Base-by-base conservation (phyloP, 1,284 basidiomycete species). In the Pisolithus thermaeus region DNA sequence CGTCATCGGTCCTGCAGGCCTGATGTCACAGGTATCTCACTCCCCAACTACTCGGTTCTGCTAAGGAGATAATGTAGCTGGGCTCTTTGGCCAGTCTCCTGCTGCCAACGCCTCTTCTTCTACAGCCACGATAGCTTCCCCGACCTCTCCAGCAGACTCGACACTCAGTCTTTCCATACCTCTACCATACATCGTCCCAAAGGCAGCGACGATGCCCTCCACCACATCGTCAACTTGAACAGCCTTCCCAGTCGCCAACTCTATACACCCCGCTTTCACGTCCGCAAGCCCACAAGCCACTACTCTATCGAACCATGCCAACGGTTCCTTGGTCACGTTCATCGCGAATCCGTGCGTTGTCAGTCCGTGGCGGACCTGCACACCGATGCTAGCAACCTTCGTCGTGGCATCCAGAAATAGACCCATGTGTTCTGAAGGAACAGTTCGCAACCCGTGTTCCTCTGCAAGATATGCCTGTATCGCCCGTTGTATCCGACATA, bases 341-440 rank as follows among this genome's bases (percentile, higher is more conserved):
- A 98, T 74, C 2, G 95, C 84, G 68, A 99, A 97, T 0, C 97
- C 97, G 66, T 99, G 97, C 20, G 86, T 90, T 32, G 94, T 94
- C 53, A 99, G 79, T 35, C 96, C 80, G 64, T 98, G 93, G 46
- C 93, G 84, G 38, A 99, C 87, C 70, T 98, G 95, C 48, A 99
- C 92, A 46, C 97, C 97, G 53, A 99, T 96, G 54, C 92, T 96
- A 7, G 85, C 92, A 59, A 99, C 80, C 72, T 99, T 94, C 39
- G 81, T 83, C 40, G 66, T 70, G 41, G 71, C 66, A 63, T 83
- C 76, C 53, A 88, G 68, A 66, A 92, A 92, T 42, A 90, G 83
- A 38, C 90, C 90, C 4, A 89, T 91, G 62, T 91, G 81, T 52
- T 84, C 81, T 44, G 80, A 83, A 2, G 79, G 72, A 36, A 71